These are phyloP conservation scores for Suillus bovinus DNA, from an alignment of 768 basidiomycete genomes.

Conservation along the genomic window DNA sequence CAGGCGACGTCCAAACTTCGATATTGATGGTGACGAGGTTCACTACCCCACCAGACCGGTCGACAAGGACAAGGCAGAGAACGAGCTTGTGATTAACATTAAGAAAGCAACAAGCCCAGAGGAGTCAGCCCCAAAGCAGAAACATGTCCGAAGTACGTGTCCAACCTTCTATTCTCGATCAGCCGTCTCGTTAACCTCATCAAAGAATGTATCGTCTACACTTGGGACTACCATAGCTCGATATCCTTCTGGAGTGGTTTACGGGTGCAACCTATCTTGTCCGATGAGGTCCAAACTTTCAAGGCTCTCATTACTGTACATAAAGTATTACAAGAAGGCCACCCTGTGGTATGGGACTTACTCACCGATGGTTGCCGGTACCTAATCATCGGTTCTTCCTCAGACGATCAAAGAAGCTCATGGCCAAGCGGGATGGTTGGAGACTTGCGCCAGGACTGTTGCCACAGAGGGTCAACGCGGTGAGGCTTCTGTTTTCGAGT, in stretches of 20 bases:
- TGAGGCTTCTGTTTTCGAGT: constrained; percentile 30
- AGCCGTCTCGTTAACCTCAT: constrained; percentile 15
- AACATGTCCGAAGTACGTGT: constrained; percentile 93
- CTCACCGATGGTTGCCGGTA: constrained; percentile 2
- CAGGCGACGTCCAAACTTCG: constrained; percentile 45
- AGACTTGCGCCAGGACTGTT: constrained; percentile 92
- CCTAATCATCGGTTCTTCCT: constrained; percentile 15
- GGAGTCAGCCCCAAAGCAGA: constrained; percentile 97
- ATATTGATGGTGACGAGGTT: constrained; percentile 76
- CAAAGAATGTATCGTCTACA: constrained; percentile 96
- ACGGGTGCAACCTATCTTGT: constrained; percentile 93
- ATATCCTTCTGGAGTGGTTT: constrained; percentile 98
- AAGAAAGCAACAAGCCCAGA: constrained; percentile 98
- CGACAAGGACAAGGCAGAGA: constrained; percentile 97
- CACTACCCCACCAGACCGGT: constrained; percentile 97
- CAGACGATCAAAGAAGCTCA: constrained; percentile 97
- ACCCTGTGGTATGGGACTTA: constrained; percentile 68
- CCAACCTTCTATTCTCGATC: constrained; percentile 14
- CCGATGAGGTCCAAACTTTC: constrained; percentile 98
- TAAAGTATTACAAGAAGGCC: constrained; percentile 97
- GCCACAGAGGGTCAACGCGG: constrained; percentile 78
- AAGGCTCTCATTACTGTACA: constrained; percentile 97
- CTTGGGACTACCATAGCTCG: constrained; percentile 99
- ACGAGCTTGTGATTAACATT: constrained; percentile 90
- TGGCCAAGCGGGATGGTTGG: constrained; percentile 95